Base-by-base conservation (phyloP, 2,329 filamentous ascomycete genomes). In the Sphaerulina vaccinii region DNA sequence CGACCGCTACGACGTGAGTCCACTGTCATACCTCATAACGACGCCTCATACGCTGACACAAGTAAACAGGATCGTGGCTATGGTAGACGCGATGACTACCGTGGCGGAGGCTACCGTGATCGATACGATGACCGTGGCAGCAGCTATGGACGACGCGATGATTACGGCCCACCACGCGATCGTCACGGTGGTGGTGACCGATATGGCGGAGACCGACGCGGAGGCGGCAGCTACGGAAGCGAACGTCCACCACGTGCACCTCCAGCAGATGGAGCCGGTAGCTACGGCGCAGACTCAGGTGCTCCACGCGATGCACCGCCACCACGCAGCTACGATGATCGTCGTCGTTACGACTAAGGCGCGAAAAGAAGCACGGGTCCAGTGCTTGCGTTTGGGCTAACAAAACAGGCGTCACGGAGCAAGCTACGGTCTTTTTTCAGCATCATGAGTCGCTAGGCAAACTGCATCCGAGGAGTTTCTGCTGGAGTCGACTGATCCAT, bases 101-200 rank as follows among this genome's bases (percentile, higher is more conserved):
- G 75, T 65, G 71, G 79, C 54, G 64, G 69, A 56, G 62, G 65
- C 29, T 76, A 74, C 60, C 63, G 75, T 49, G 76, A 84, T 52
- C 83, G 84, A 61, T 80, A 81, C 62, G 84, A 86, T 57, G 83
- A 86, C 54, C 81, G 84, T 65, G 80, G 84, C 54, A 81, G 84
- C 65, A 80, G 84, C 40, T 60, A 63, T 59, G 81, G 84, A 57
- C 80, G 82, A 52, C 80, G 80, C 57, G 77, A 81, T 56, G 76
- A 76, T 46, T 74, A 75, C 51, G 68, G 68, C 40, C 66, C 70
- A 52, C 71, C 74, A 64, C 70, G 75, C 15, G 45, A 48, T 35
- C 45, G 45, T 16, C 40, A 48, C 36, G 33, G 45, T 18, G 45
- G 38, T n/a, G 45, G 45, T 57, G 77, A 79, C 57, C 73, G 77